Percentiles rank a stretch among this genome's conserved stretches.
These are phyloP conservation scores for Suillus lakei DNA, from an alignment of 768 basidiomycete genomes.

Conservation along the genomic window DNA sequence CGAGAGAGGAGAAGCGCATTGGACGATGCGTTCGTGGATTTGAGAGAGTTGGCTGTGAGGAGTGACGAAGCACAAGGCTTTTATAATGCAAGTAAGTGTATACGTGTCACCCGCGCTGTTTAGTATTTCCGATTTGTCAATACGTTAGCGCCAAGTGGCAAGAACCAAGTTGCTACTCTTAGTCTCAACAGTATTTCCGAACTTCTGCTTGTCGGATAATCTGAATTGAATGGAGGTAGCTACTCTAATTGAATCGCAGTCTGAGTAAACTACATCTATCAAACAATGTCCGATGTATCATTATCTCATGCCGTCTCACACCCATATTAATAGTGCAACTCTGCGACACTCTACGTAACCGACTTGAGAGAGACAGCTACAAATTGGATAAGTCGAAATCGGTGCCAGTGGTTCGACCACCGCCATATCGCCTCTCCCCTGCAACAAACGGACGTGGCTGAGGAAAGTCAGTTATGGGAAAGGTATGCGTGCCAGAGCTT, in stretches of 20 bases:
- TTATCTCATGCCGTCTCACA: no score
- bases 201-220: background rate
- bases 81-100: conserved; percentile 27
- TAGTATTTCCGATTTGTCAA: conserved; percentile 1
- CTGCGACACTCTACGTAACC: no score
- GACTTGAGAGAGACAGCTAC: conserved; percentile 19
- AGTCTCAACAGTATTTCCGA: background rate
- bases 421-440: conserved; percentile 58
- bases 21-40: conserved; percentile 20
- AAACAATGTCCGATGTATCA: background rate
- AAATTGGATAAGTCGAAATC: conserved; percentile 61
- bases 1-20: conserved; percentile 67
- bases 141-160: background rate
- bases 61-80: conserved; percentile 15
- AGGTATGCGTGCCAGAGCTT: conserved; percentile 68
- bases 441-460: conserved; percentile 68
- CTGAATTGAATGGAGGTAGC: background rate
- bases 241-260: background rate
- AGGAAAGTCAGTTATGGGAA: conserved; percentile 80
- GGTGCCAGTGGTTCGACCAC: conserved; percentile 72
- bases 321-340: no score
- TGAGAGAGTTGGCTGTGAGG: conserved; percentile 19
- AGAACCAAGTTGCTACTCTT: background rate
- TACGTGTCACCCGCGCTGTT: conserved; percentile 31
- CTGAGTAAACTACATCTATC: background rate